A percentile compares a stretch with the other conserved stretches of the same genome.
Evolutionary conservation across 352 stramenopile species (phyloP).

Genomic region (Phytophthora pinifolia): DNA sequence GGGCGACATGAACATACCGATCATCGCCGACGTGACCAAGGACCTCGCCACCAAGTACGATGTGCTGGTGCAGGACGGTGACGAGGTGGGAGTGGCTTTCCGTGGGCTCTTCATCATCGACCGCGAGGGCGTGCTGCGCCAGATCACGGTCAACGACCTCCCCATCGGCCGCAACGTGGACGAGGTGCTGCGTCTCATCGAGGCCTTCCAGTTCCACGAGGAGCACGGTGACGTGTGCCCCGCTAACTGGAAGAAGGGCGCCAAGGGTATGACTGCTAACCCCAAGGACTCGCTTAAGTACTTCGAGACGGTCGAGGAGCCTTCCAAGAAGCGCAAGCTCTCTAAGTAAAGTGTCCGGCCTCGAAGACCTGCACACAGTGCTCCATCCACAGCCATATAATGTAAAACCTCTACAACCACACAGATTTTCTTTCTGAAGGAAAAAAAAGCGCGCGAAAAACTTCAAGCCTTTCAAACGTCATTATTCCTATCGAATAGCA

Average conservation of each 20-base stretch:
- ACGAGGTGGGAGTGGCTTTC: slow-evolving; percentile 74
- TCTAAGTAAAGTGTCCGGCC: slow-evolving; percentile 12
- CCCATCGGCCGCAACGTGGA: slow-evolving; percentile 90
- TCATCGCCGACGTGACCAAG: slow-evolving; percentile 91
- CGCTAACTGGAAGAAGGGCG: slow-evolving; percentile 91
- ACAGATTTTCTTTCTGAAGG: too few species aligned
- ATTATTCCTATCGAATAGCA: neutral
- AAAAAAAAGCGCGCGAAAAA: too few species aligned
- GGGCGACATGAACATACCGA: slow-evolving; percentile 89
- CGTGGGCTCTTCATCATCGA: slow-evolving; percentile 93
- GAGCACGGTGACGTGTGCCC: slow-evolving; percentile 92
- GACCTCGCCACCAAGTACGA: slow-evolving; percentile 81
- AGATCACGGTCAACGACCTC: slow-evolving; percentile 90
- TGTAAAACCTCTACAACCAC: neutral
- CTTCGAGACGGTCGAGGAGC: slow-evolving; percentile 52
- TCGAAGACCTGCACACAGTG: too few species aligned
- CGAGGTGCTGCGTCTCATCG: slow-evolving; percentile 89
- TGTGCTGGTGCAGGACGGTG: slow-evolving; percentile 73
- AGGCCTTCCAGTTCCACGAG: slow-evolving; percentile 92
- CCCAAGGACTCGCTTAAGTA: slow-evolving; percentile 78
- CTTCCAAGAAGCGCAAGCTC: slow-evolving; percentile 36
- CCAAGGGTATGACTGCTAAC: slow-evolving; percentile 84
- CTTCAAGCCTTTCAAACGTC: too few species aligned
- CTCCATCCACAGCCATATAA: neutral
- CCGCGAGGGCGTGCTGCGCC: slow-evolving; percentile 71